A percentile compares a stretch with the other conserved stretches of the same genome.
Evolutionary conservation across 1,284 basidiomycete species (phyloP).

Genomic region (Heliocybe sulcata): DNA sequence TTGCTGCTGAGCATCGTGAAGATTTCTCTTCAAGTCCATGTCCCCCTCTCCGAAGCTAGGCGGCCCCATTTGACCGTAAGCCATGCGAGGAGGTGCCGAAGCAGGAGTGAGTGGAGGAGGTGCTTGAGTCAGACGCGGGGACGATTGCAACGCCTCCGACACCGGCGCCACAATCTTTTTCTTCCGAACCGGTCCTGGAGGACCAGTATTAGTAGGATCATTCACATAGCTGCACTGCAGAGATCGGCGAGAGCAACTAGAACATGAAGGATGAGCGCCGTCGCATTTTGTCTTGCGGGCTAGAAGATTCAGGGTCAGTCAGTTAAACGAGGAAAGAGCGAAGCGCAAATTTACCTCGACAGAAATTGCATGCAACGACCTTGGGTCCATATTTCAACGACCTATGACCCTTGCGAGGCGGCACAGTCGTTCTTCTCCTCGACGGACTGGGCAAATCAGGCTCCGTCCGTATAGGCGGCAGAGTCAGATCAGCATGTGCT

Average conservation of each 20-base stretch:
- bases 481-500: slow-evolving; percentile 2
- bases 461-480: slow-evolving; percentile 17
- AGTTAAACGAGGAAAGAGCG: slow-evolving; percentile 4
- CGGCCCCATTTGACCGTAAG: slow-evolving; percentile 11
- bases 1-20: slow-evolving; percentile 22
- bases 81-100: slow-evolving; percentile 24
- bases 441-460: not conserved
- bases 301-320: slow-evolving; percentile 19
- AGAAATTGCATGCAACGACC: slow-evolving; percentile 78
- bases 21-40: slow-evolving; percentile 28
- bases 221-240: slow-evolving; percentile 74
- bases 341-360: slow-evolving; percentile 48
- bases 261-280: slow-evolving; percentile 70
- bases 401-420: slow-evolving; percentile 54
- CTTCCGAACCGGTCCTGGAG: slow-evolving; percentile 7
- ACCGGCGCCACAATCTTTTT: slow-evolving; percentile 41
- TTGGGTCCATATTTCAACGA: slow-evolving; percentile 68
- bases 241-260: slow-evolving; percentile 66
- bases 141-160: slow-evolving; percentile 36
- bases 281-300: slow-evolving; percentile 82
- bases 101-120: slow-evolving; percentile 34
- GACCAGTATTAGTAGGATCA: slow-evolving; percentile 37
- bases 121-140: slow-evolving; percentile 24
- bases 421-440: slow-evolving; percentile 40
- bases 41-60: slow-evolving; percentile 17